phyloP scores from a whole-genome alignment of 371 early-diverging fungal species.

The Parasitella parasitica region DNA sequence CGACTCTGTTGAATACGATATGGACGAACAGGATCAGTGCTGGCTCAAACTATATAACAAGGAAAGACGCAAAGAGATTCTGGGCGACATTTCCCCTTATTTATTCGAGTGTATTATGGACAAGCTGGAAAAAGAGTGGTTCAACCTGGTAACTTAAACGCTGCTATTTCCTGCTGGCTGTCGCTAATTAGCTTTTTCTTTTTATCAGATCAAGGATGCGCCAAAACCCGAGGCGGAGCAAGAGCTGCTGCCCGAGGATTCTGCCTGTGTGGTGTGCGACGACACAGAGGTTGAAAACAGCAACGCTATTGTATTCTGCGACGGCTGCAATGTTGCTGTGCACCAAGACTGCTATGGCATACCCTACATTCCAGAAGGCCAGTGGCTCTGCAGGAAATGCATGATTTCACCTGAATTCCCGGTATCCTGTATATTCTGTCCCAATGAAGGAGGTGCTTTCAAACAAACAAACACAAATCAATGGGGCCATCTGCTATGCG shows the following conservation, averaged over 20 bases:
- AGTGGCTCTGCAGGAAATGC: slow-evolving; percentile 98
- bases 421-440: slow-evolving; percentile 93
- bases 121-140: slow-evolving; percentile 96
- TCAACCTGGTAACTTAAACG: slow-evolving; percentile 68
- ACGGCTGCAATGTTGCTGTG: slow-evolving; percentile 98
- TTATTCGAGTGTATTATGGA: slow-evolving; percentile 91
- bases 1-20: slow-evolving; percentile 89
- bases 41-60: slow-evolving; percentile 77
- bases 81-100: slow-evolving; percentile 51
- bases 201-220: slow-evolving; percentile 41
- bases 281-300: slow-evolving; percentile 96
- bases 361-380: slow-evolving; percentile 98
- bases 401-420: slow-evolving; percentile 90
- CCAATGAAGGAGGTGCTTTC: slow-evolving; percentile 93
- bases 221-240: slow-evolving; percentile 36
- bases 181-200: neutral
- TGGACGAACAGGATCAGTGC: slow-evolving; percentile 88
- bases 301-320: slow-evolving; percentile 98
- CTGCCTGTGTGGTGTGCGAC: slow-evolving; percentile 92
- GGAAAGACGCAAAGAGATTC: slow-evolving; percentile 54
- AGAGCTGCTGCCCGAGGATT: slow-evolving; percentile 69
- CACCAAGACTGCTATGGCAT: slow-evolving; percentile 99
- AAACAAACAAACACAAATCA: slow-evolving; percentile 91
- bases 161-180: neutral
- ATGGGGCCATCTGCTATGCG: slow-evolving; percentile 97